Evolutionary conservation across 768 basidiomycete genomes (phyloP).

Genomic region (Calocybe gangraenosa): DNA sequence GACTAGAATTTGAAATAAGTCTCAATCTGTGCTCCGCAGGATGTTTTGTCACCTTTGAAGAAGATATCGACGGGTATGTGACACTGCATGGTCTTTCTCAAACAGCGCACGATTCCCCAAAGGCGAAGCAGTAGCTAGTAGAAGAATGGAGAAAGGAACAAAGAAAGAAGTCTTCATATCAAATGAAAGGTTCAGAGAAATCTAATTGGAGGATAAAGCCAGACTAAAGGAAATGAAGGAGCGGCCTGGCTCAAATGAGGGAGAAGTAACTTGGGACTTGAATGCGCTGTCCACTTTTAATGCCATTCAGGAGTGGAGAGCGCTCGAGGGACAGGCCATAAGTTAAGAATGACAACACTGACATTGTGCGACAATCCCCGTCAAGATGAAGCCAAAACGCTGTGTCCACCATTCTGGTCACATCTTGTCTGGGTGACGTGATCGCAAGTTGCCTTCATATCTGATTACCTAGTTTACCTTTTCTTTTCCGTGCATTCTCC

Average conservation of each 20-base stretch:
- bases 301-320: not conserved
- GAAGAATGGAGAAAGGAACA: conserved; percentile 24
- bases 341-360: not conserved
- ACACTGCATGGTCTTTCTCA: conserved; percentile 25
- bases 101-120: conserved; percentile 30
- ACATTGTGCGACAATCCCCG: not conserved
- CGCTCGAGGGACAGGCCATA: not conserved
- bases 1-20: conserved; percentile 18
- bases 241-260: conserved; percentile 30
- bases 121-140: conserved; percentile 27
- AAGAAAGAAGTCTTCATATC: conserved; percentile 27
- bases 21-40: conserved; percentile 2
- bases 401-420: not conserved
- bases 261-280: conserved; percentile 7
- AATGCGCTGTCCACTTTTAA: not conserved
- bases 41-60: conserved; percentile 25
- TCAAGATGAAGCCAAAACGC: not conserved
- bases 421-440: not conserved
- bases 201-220: not conserved
- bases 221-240: conserved; percentile 25
- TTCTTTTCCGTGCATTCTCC: too few relatives aligned
- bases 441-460: too few relatives aligned
- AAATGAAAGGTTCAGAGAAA: conserved; percentile 10
- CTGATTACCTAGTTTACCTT: too few relatives aligned
- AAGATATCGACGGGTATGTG: conserved; percentile 26